Evolutionary conservation across 306 rosid species (phyloP), one percentile per base, ranked within the genome.

Genomic region (Arachis hypogaea): DNA sequence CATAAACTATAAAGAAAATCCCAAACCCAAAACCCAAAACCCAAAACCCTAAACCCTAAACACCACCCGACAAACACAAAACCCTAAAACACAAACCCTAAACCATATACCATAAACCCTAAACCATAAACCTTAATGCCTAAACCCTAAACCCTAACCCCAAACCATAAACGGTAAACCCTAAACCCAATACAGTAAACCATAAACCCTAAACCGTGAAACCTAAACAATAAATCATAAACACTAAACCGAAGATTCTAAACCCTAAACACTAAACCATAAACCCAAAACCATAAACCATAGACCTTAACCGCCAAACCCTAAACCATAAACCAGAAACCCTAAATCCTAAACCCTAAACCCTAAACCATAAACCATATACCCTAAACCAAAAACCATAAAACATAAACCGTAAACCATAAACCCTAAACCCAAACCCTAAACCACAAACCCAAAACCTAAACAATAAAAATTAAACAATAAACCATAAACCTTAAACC

Each of bases 341-440:
- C 63, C 45, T 8, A 9, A 51, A 69, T 18, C 33, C 63, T 12
- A 54, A 69, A 36, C 74, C 63, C 51, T 1, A 69, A 51, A 33
- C 74, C 49, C 63, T 22, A n/a, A 51, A 36, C 16, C 43, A 50
- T 16, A n/a, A 51, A 54, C 42, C 16, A 16, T 16, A 16, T 16
- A 16, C 16, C 16, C 16, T 16, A 16, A 16, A 16, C 16, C 16
- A 16, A 16, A 16, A 16, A 16, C 16, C 16, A 16, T 16, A 16
- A 16, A 16, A 16, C 16, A 16, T 16, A 16, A 51, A 36, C 74
- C 63, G 14, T 4, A 55, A 69, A 12, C 11, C 46, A 29, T 8
- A 41, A 52, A 11, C 43, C 64, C 38, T n/a, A 69, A 52, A 16
- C 63, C 74, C n/a, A 11, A 69, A 54, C 22, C 51, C 74, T 36